Percentiles rank a stretch among this genome's conserved stretches.
phyloP scores from a whole-genome alignment of 2,329 filamentous ascomycete genomes.

The Fusarium newnesense region DNA sequence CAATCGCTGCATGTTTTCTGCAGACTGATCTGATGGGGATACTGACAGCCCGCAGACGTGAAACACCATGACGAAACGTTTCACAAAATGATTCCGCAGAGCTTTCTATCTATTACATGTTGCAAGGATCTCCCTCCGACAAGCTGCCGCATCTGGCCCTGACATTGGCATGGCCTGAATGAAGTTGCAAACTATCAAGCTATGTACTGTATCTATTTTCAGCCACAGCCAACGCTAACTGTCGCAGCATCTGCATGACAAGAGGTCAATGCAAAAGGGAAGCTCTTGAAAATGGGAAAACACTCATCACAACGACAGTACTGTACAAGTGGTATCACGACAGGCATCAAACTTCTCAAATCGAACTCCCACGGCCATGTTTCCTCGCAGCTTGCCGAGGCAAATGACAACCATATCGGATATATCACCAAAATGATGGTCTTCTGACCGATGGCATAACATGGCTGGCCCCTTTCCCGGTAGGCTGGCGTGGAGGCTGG shows the following conservation, averaged over 20 bases:
- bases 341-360: slow-evolving; percentile 1
- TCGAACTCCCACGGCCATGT: not conserved
- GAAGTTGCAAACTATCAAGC: slow-evolving; percentile 12
- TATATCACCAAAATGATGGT: slow-evolving; percentile 22
- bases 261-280: slow-evolving; percentile 1
- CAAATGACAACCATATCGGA: slow-evolving; percentile 13
- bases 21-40: not conserved
- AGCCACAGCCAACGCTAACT: slow-evolving; percentile 7
- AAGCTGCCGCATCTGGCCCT: slow-evolving; percentile 18
- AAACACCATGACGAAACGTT: slow-evolving; percentile 44
- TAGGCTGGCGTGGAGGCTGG: slow-evolving; percentile 37
- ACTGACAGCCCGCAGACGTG: slow-evolving; percentile 28
- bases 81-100: slow-evolving; percentile 30
- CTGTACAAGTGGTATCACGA: not conserved
- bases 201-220: slow-evolving; percentile 25
- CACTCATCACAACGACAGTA: not conserved
- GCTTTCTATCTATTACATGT: slow-evolving; percentile 15
- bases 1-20: slow-evolving; percentile 2
- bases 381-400: slow-evolving; percentile 8
- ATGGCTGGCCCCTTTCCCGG: slow-evolving; percentile 33
- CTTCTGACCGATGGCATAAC: slow-evolving; percentile 27
- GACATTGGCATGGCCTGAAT: slow-evolving; percentile 11
- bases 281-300: not conserved
- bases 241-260: not conserved
- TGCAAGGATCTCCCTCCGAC: slow-evolving; percentile 19